Evolutionary conservation across 495 filamentous ascomycete genomes (phyloP), one percentile per base, ranked within the genome.

Genomic region (Aspergillus bridgeri): DNA sequence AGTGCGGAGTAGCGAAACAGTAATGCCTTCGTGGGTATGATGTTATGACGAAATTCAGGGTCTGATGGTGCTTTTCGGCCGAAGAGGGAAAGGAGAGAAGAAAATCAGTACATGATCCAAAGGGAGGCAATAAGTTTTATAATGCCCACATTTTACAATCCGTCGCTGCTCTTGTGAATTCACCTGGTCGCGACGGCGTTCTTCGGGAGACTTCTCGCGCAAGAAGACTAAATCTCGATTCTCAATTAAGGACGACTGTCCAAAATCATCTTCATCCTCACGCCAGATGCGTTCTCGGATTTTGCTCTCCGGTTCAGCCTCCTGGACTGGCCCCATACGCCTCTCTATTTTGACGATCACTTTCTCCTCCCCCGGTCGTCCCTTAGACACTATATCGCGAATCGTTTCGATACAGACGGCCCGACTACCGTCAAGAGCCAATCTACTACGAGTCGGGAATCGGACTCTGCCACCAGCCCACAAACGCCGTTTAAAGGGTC

Each of bases 1-100:
- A 96, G 79, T 0, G 89, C 89, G 25, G 86, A 90, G 73, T 88
- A 96, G n/a, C 89, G 84, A 71, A 92, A 93, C 25, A 96, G 81
- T 0, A 96, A 77, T 21, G 79, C 73, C 4, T 79, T 72, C 17
- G 84, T 85, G 0, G 90, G 89, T 0, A 64, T 75, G 17, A 95
- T 73, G 1, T 70, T 73, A 65, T 88, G 81, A 18, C 75, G 79
- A 61, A 86, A 86, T n/a, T 82, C 75, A 3, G 87, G 79, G 9
- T 69, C 38, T 6, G 68, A 59, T 5, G 74, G 72, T 22, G 70
- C 76, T 79, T 59, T 43, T 42, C 23, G 18, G n/a, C 6, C 25
- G 23, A 51, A 51, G 9, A 51, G 19, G 7, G 44, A 24, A 38
- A 19, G 49, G 15, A 15, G 49, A 29, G 24, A 53, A 43, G 18